Evolutionary conservation across 208 protist genomes (phyloP).

Genomic region (Leishmania amazonensis): DNA sequence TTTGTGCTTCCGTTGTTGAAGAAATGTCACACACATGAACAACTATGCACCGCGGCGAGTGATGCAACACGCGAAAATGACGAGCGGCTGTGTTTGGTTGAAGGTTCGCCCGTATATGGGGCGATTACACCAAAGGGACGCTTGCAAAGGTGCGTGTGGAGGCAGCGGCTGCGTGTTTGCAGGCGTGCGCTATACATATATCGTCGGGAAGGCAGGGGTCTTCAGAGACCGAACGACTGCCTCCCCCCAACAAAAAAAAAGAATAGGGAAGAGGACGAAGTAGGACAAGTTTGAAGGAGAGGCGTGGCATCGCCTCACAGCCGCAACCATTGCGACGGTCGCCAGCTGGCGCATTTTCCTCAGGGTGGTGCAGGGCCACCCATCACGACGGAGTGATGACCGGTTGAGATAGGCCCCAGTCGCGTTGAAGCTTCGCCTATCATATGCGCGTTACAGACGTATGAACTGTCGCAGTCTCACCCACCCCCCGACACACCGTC

Average conservation of each 20-base stretch:
- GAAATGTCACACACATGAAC: neutral
- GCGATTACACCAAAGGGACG: neutral
- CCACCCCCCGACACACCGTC: no score
- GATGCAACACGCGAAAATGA: neutral
- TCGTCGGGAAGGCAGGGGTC: neutral
- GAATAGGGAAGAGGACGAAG: constrained; percentile 4
- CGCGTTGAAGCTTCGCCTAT: neutral
- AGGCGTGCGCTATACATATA: neutral
- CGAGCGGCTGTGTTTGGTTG: neutral
- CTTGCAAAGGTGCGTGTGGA: neutral
- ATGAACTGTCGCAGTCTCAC: neutral
- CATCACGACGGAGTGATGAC: neutral
- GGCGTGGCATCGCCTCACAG: neutral
- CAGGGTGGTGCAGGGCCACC: no score
- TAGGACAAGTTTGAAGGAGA: neutral
- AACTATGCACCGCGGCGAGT: neutral
- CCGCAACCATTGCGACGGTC: no score
- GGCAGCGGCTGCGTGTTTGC: neutral
- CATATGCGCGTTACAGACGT: neutral
- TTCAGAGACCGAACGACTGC: neutral
- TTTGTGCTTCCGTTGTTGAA: neutral
- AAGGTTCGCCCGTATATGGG: neutral
- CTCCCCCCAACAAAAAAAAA: neutral
- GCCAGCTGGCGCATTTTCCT: neutral
- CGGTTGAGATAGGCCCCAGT: neutral